Percentiles rank a stretch among this genome's conserved stretches.
Conservation (phyloP, 2,329 filamentous ascomycete species). For the Beauveria medogensis region DNA sequence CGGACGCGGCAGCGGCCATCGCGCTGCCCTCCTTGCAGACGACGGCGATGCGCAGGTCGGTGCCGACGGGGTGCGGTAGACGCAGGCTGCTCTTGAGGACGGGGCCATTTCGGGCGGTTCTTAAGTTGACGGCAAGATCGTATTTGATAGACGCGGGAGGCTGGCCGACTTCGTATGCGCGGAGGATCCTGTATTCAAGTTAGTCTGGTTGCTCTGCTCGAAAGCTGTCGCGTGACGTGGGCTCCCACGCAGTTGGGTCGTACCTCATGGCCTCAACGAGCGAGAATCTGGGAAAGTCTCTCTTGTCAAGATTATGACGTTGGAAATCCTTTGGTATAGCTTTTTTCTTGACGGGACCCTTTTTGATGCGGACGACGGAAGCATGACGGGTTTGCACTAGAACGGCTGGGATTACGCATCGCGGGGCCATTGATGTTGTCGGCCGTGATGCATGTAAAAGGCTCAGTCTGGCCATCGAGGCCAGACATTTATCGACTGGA, state of each 20-base stretch:
- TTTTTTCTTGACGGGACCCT: constrained; percentile 45
- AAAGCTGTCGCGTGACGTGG: not conserved
- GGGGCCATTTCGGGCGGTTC: constrained; percentile 76
- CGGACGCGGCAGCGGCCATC: constrained; percentile 63
- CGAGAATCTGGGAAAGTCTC: constrained; percentile 59
- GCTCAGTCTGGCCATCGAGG: constrained; percentile 44
- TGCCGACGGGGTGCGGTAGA: constrained; percentile 83
- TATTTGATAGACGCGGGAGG: constrained; percentile 72
- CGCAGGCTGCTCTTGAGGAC: constrained; percentile 81
- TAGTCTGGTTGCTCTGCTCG: constrained; percentile 10
- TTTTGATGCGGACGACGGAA: constrained; percentile 37
- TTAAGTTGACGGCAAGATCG: constrained; percentile 76
- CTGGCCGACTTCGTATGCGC: constrained; percentile 83
- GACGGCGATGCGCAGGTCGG: constrained; percentile 81
- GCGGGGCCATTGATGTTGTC: constrained; percentile 35
- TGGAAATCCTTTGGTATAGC: constrained; percentile 56
- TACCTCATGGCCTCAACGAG: constrained; percentile 91
- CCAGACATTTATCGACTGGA: constrained; percentile 44
- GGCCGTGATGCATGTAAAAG: constrained; percentile 36
- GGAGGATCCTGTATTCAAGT: constrained; percentile 63
- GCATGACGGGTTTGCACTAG: constrained; percentile 36
- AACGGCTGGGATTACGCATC: constrained; percentile 39
- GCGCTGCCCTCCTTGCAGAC: constrained; percentile 78
- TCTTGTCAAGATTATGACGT: constrained; percentile 57
- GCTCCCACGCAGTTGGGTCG: constrained; percentile 15